These are phyloP conservation scores for Fraxinus paxiana DNA, from an alignment of 305 asterid species.

Conservation along the genomic window DNA sequence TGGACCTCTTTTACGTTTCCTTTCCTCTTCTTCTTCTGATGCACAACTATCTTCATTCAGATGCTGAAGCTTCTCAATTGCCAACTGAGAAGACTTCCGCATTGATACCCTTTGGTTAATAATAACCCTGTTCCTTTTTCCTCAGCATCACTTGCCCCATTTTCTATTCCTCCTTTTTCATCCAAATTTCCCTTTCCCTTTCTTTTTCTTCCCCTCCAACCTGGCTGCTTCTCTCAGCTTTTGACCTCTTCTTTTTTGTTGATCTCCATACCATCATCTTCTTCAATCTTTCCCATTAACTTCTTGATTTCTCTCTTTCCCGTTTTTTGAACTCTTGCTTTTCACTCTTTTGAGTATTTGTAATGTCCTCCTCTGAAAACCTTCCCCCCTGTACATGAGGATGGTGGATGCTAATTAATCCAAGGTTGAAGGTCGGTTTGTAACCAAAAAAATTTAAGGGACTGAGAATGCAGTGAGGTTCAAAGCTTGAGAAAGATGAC, in stretches of 20 bases:
- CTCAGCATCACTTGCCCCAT: neutral
- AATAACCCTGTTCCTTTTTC: conserved; percentile 1
- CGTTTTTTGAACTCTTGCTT: neutral
- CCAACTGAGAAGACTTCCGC: conserved; percentile 31
- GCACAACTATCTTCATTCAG: conserved; percentile 19
- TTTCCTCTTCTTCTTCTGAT: neutral
- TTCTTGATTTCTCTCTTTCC: neutral
- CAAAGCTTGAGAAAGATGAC: too few relatives aligned
- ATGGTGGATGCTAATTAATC: too few relatives aligned
- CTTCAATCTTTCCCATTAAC: conserved; percentile 1
- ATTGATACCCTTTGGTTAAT: conserved; percentile 24
- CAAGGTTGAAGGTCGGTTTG: too few relatives aligned
- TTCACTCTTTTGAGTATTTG: neutral
- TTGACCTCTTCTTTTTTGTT: neutral
- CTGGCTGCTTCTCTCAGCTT: neutral
- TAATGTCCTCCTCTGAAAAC: neutral
- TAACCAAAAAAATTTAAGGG: too few relatives aligned
- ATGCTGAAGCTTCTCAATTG: conserved; percentile 30
- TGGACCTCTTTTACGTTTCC: conserved; percentile 3
- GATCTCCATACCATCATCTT: neutral
- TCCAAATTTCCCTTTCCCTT: neutral
- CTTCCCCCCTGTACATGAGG: neutral
- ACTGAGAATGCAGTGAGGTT: too few relatives aligned
- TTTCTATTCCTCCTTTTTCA: conserved; percentile 1
- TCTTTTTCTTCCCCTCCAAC: neutral